Conservation (phyloP, 768 basidiomycete genomes). For the Termitomyces sp. region DNA sequence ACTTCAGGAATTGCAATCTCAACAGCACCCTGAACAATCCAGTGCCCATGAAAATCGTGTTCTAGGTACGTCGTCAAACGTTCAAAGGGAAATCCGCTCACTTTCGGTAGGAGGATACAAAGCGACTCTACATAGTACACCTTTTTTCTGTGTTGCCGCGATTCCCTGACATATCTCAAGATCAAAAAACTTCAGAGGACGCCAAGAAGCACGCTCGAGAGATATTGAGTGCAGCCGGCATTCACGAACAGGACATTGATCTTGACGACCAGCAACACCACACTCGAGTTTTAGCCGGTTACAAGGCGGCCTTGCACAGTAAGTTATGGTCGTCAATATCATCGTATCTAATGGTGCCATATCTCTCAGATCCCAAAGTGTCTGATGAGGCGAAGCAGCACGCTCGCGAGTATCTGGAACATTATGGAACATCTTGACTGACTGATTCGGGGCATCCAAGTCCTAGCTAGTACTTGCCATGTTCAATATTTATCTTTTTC, state of each 20-base stretch:
- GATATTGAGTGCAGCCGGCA: slow-evolving; percentile 41
- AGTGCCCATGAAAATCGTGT: slow-evolving; percentile 8
- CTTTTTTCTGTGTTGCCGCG: not conserved
- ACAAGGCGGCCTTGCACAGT: slow-evolving; percentile 53
- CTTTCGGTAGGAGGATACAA: slow-evolving; percentile 38
- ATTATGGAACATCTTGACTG: not conserved
- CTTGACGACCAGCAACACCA: slow-evolving; percentile 32
- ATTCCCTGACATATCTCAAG: slow-evolving; percentile 18
- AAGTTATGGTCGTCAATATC: not conserved
- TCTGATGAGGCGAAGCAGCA: slow-evolving; percentile 14
- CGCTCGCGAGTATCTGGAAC: slow-evolving; percentile 8
- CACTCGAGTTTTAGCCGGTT: slow-evolving; percentile 45
- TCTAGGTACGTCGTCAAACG: slow-evolving; percentile 3
- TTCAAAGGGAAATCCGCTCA: not conserved
- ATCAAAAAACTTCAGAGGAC: slow-evolving; percentile 36
- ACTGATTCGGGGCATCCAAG: too few species aligned
- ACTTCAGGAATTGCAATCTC: slow-evolving; percentile 25
- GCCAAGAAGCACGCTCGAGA: slow-evolving; percentile 54
- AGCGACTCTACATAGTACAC: slow-evolving; percentile 39
- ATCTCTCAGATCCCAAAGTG: slow-evolving; percentile 9
- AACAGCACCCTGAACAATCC: not conserved
- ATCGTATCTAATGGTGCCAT: not conserved
- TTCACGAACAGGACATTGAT: slow-evolving; percentile 19
- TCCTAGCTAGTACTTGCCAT: not conserved
- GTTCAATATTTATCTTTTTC: not conserved